A percentile compares a stretch with the other conserved stretches of the same genome.
Conservation (phyloP, 768 basidiomycete genomes). For the Collybia sp. region DNA sequence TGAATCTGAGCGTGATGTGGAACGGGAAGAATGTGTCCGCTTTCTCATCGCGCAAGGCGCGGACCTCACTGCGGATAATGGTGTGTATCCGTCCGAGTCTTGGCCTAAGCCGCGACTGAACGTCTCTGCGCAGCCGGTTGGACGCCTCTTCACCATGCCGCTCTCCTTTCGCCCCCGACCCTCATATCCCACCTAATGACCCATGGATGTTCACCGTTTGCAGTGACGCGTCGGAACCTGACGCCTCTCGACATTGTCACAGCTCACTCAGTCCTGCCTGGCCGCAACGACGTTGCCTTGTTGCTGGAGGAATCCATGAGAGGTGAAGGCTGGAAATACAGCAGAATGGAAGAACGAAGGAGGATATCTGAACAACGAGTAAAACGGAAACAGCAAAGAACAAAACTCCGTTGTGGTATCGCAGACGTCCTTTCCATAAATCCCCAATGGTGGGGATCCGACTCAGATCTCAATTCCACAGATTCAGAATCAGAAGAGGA, state of each 20-base stretch:
- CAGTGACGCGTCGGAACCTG: conserved; percentile 70
- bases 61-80: conserved; percentile 54
- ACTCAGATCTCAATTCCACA: conserved; percentile 30
- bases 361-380: conserved; percentile 52
- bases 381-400: conserved; percentile 49
- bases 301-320: conserved; percentile 89
- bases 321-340: conserved; percentile 76
- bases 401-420: conserved; percentile 53
- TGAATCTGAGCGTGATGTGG: conserved; percentile 79
- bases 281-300: conserved; percentile 82
- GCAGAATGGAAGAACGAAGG: conserved; percentile 67
- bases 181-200: conserved; percentile 91
- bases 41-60: conserved; percentile 77
- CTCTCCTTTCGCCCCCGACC: conserved; percentile 83
- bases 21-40: conserved; percentile 87
- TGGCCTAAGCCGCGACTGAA: conserved; percentile 1
- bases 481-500: conserved; percentile 39
- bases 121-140: conserved; percentile 65
- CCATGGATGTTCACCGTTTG: conserved; percentile 82
- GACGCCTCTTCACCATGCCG: conserved; percentile 93
- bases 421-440: conserved; percentile 51
- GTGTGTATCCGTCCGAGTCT: conserved; percentile 1
- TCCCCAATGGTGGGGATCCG: conserved; percentile 62
- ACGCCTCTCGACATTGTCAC: conserved; percentile 89
- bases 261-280: conserved; percentile 74